These are phyloP conservation scores for Solanum hybrid DNA, from an alignment of 305 asterid species.

Conservation along the genomic window DNA sequence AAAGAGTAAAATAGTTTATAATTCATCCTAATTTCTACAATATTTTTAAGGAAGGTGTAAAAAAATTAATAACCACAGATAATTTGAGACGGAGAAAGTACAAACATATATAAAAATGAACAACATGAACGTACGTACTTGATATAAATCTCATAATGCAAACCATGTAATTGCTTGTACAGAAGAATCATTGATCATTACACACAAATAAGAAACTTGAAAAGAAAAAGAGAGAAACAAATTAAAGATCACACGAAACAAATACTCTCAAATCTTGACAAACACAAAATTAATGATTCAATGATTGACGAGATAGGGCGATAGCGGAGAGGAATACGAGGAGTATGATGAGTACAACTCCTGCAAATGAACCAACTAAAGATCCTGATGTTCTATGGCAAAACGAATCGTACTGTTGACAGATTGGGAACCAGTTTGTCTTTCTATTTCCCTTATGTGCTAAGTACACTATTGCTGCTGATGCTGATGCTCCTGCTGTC, in stretches of 20 bases:
- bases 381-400: conserved; percentile 72
- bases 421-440: conserved; percentile 59
- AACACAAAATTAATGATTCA: neutral
- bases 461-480: conserved; percentile 63
- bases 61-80: no score
- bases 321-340: conserved; percentile 46
- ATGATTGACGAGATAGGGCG: conserved; percentile 32
- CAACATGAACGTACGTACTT: neutral
- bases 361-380: conserved; percentile 63
- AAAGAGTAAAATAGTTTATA: neutral
- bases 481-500: conserved; percentile 70
- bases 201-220: neutral
- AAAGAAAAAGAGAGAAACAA: neutral
- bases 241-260: neutral
- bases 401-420: conserved; percentile 54
- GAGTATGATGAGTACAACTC: conserved; percentile 41
- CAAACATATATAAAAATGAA: no score
- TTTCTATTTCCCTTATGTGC: conserved; percentile 63
- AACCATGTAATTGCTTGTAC: neutral
- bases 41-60: neutral
- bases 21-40: neutral
- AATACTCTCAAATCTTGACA: neutral
- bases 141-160: neutral
- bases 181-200: neutral
- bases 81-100: neutral